Percentiles rank a stretch among this genome's conserved stretches.
phyloP scores from a whole-genome alignment of 331 rosid species.

The Prunus yedoensis region DNA sequence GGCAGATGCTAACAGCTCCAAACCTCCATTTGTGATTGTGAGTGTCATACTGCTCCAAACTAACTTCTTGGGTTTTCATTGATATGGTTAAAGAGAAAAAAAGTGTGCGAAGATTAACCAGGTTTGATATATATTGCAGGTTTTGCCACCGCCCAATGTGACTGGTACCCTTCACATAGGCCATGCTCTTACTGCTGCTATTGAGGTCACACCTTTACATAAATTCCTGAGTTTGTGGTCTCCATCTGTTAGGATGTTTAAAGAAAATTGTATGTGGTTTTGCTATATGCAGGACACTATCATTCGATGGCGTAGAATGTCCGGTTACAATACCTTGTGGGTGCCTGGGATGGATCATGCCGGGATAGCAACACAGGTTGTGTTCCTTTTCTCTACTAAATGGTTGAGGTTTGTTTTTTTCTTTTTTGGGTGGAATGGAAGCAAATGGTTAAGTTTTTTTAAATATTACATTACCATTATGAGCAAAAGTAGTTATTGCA shows the following conservation, averaged over 20 bases:
- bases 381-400: slow-evolving; percentile 10
- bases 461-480: neutral
- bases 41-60: slow-evolving; percentile 26
- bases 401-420: neutral
- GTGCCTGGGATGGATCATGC: slow-evolving; percentile 99
- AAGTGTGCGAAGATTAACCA: neutral
- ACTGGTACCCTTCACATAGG: slow-evolving; percentile 98
- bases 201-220: slow-evolving; percentile 55
- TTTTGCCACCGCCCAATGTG: slow-evolving; percentile 94
- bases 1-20: slow-evolving; percentile 84
- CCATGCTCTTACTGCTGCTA: slow-evolving; percentile 93
- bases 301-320: slow-evolving; percentile 95
- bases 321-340: slow-evolving; percentile 91
- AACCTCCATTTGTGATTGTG: slow-evolving; percentile 83
- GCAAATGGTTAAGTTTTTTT: neutral
- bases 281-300: slow-evolving; percentile 73
- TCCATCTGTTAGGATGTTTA: slow-evolving; percentile 5
- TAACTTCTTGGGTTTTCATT: neutral
- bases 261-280: neutral
- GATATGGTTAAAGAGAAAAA: neutral
- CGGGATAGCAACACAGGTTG: slow-evolving; percentile 89
- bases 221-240: slow-evolving; percentile 15
- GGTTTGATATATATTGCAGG: slow-evolving; percentile 47
- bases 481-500: neutral
- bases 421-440: neutral